Evolutionary conservation across 1,284 basidiomycete species (phyloP), one percentile per base, ranked within the genome.

Genomic region (Cutaneotrichosporon dermatis): DNA sequence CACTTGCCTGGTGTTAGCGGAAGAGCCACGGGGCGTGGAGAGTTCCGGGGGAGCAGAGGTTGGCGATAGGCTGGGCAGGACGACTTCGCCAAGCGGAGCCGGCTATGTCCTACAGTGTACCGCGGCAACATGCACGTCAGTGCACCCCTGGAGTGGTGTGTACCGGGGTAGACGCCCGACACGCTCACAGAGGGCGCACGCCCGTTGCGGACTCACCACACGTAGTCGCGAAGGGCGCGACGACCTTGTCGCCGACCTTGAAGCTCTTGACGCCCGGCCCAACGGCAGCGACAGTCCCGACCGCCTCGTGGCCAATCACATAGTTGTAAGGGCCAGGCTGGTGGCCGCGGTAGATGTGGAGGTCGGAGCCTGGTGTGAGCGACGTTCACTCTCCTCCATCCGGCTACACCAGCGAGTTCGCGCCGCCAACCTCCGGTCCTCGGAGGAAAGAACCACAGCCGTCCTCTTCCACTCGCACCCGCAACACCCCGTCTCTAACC

Each of bases 191-290:
- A 25, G 25, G 25, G 25, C 25, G 25, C 25, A 25, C 25, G 44
- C 8, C 39, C 39, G 39, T 40, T 25, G 25, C 25, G 25, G 25
- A 89, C 76, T 88, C 85, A 54, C 88, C 88, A 67, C 92, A 95
- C 40, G 85, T 89, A 11, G 85, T 83, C 0, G 89, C 90, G 75
- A 94, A 95, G 0, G 92, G 89, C 1, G 88, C 86, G 13, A 93
- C 85, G n/a, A 94, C 89, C 66, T 86, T 85, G 76, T 93, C 88
- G 3, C 90, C 90, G 2, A 89, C 72, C 62, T 84, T 85, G 64
- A 92, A 83, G 9, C 81, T 85, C 44, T 68, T 71, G 69, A 88
- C 91, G 64, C 79, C 87, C 3, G 80, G 76, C 13, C 91, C 90
- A 4, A 91, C 82, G 16, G 85, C 82, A 37, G 89, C 79, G 16